Base-by-base conservation (phyloP, 1,284 basidiomycete species). In the Trichosporon ovoides region DNA sequence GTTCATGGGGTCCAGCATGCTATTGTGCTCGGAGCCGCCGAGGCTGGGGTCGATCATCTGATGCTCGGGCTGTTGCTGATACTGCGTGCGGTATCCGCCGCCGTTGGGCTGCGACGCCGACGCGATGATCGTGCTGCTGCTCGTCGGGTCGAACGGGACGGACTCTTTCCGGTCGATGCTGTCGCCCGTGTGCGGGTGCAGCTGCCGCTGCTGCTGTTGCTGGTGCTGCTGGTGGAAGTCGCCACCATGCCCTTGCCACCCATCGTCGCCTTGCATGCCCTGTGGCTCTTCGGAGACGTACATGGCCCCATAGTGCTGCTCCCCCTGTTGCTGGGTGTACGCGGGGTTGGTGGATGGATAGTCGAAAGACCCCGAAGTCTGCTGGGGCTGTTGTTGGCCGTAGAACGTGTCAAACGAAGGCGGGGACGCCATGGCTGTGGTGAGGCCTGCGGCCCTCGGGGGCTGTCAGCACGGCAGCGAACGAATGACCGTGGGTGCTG, bases 101-200 rank as follows among this genome's bases (percentile, higher is more conserved):
- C 46, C 57, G 50, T 52, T 56, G 6, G 38, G 53, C 22, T 9
- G 66, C 69, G 13, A 31, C 13, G 43, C 43, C 24, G 71, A 70
- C 3, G 70, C 68, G 33, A 74, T 72, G 28, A 75, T 52, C 0
- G 74, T 75, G 46, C 68, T 71, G 24, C 67, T 67, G 20, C 56
- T 53, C 18, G 62, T 62, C 3, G 69, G 70, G 52, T 71, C 65
- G 55, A 72, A 74, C 5, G 72, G 71, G 13, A 74, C 57, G n/a
- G 69, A 70, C 35, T 75, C 71, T 53, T 74, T 65, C 22, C 72
- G 58, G 24, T 57, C 59, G 24, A 56, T 53, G 28, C 55, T 51
- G 18, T 35, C 53, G 22, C 54, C 53, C n/a, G 37, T 51, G 43
- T 48, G 31, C 14, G 53, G 43, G 19, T 46, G 40, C 31, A 36